These are phyloP conservation scores for Francoa sonchifolia DNA, from an alignment of 441 rosid species.

Conservation along the genomic window DNA sequence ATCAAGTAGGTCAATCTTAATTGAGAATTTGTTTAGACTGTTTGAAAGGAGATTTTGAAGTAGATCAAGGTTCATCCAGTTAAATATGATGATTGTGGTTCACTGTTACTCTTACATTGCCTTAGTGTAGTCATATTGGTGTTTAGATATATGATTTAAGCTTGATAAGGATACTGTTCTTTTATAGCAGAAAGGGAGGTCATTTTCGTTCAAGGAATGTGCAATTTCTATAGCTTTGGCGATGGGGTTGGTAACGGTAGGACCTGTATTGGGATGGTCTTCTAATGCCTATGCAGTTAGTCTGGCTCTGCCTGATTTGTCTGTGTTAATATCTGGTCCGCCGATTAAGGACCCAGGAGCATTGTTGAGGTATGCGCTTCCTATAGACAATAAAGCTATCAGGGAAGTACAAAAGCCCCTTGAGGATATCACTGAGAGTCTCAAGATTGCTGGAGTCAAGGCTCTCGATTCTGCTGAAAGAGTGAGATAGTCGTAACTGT, in stretches of 20 bases:
- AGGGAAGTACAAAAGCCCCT: slow-evolving; percentile 94
- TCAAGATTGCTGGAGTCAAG: slow-evolving; percentile 75
- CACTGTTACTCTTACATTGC: background rate
- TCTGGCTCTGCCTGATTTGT: slow-evolving; percentile 57
- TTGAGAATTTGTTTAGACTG: too few species aligned
- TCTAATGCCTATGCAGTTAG: slow-evolving; percentile 40
- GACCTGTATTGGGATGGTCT: slow-evolving; percentile 37
- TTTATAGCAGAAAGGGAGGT: slow-evolving; percentile 32
- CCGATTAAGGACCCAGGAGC: slow-evolving; percentile 91
- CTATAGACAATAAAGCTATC: slow-evolving; percentile 74
- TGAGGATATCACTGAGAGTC: slow-evolving; percentile 93
- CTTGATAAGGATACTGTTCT: too few species aligned
- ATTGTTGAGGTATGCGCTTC: slow-evolving; percentile 72
- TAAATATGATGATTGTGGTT: too few species aligned
- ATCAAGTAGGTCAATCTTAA: too few species aligned
- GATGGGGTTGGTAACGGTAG: slow-evolving; percentile 41
- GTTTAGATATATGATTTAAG: background rate
- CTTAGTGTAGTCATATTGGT: background rate
- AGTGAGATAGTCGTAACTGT: slow-evolving; percentile 52
- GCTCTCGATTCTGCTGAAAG: slow-evolving; percentile 94
- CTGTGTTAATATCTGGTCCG: slow-evolving; percentile 91
- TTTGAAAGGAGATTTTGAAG: too few species aligned
- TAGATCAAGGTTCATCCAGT: too few species aligned
- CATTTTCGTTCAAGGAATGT: slow-evolving; percentile 57
- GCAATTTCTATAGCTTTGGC: slow-evolving; percentile 71